Conservation (phyloP, 1,284 basidiomycete species). For the Austroboletus olivaceoglutinosus region DNA sequence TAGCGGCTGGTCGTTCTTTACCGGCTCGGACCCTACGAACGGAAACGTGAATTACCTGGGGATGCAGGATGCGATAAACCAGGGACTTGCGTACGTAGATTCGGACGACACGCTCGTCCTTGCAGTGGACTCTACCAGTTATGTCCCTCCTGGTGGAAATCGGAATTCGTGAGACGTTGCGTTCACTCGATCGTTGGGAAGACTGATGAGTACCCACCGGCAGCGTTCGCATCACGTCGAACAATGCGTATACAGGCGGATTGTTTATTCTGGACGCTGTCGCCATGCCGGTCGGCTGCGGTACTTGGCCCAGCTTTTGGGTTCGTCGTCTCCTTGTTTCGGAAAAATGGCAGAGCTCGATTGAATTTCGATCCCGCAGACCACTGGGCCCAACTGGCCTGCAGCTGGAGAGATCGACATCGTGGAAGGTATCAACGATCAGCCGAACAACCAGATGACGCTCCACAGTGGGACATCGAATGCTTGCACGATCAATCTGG, state of each 20-base stretch:
- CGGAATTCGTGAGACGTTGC: conserved; percentile 60
- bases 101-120: conserved; percentile 48
- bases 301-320: conserved; percentile 68
- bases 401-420: conserved; percentile 65
- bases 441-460: conserved; percentile 62
- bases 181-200: conserved; percentile 10
- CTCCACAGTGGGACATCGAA: conserved; percentile 52
- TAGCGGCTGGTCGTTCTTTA: conserved; percentile 62
- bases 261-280: conserved; percentile 75
- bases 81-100: conserved; percentile 55
- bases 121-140: conserved; percentile 56
- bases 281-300: conserved; percentile 76
- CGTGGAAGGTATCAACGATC: conserved; percentile 63
- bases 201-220: conserved; percentile 4
- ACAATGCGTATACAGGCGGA: conserved; percentile 62
- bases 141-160: conserved; percentile 47
- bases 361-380: conserved; percentile 20
- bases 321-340: conserved; percentile 38
- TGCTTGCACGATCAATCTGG: conserved; percentile 11
- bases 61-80: conserved; percentile 41
- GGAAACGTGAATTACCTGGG: conserved; percentile 60
- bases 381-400: conserved; percentile 68
- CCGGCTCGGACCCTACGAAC: conserved; percentile 57
- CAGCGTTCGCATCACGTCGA: conserved; percentile 69
- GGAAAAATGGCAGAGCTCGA: not conserved